Evolutionary conservation across 1,284 basidiomycete genomes (phyloP).

Genomic region (Cutaneotrichosporon cavernicola): DNA sequence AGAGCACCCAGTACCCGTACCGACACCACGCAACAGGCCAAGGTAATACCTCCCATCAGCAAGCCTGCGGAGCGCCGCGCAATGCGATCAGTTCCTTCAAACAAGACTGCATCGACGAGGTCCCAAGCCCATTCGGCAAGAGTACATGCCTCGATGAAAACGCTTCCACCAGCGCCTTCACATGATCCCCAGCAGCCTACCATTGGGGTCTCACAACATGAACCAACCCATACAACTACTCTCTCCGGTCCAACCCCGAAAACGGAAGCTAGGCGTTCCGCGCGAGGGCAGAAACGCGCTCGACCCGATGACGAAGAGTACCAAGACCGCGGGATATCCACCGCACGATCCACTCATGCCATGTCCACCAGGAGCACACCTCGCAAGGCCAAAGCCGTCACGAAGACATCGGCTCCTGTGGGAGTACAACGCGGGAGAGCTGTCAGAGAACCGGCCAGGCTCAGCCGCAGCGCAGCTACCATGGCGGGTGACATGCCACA

Average conservation of each 20-base stretch:
- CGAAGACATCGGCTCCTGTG: background rate
- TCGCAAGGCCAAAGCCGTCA: background rate
- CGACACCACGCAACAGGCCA: background rate
- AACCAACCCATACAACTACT: background rate
- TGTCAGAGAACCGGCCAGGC: background rate
- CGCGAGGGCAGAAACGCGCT: background rate
- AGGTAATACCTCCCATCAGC: background rate
- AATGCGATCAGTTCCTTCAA: background rate
- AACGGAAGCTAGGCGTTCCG: background rate
- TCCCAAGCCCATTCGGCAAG: background rate
- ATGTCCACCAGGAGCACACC: conserved; percentile 2
- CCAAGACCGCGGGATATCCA: background rate
- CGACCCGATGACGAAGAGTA: background rate
- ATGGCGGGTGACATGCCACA: background rate
- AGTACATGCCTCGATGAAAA: background rate
- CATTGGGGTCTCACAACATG: background rate
- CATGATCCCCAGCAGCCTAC: conserved; percentile 1
- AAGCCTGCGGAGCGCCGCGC: background rate
- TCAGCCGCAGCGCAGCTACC: background rate
- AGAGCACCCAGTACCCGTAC: background rate
- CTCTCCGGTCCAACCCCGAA: background rate
- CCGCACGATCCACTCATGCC: background rate
- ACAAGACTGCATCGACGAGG: background rate
- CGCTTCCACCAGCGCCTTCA: background rate
- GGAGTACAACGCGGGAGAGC: background rate